These are phyloP conservation scores for Candida ponderosae DNA, from an alignment of 805 yeast genomes.

Conservation along the genomic window DNA sequence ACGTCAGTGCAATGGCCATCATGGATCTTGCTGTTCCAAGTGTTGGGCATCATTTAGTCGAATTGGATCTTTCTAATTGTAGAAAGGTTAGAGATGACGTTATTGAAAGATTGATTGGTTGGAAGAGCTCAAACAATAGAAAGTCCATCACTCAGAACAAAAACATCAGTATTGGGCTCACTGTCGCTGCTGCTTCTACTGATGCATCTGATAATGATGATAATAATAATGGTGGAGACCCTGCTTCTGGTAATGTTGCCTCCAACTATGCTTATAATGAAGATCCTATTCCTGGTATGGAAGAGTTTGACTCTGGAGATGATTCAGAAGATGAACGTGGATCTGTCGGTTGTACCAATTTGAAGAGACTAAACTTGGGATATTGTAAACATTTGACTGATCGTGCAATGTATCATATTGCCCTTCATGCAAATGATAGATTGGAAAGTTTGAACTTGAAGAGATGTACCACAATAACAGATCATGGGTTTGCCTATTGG, in stretches of 20 bases:
- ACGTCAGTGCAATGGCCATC: slow-evolving; percentile 71
- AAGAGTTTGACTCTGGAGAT: slow-evolving; percentile 13
- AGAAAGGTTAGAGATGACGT: slow-evolving; percentile 68
- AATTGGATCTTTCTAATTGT: slow-evolving; percentile 64
- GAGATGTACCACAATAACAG: slow-evolving; percentile 73
- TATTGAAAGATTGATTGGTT: slow-evolving; percentile 60
- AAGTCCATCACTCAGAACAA: background rate
- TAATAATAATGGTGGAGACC: background rate
- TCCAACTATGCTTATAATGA: slow-evolving; percentile 6
- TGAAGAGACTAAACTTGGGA: slow-evolving; percentile 50
- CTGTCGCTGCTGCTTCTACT: too few species aligned
- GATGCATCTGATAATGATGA: too few species aligned
- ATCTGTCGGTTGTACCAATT: slow-evolving; percentile 48
- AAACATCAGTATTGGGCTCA: background rate
- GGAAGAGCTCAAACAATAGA: slow-evolving; percentile 19
- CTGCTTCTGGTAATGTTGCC: background rate
- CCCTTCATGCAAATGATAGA: slow-evolving; percentile 47
- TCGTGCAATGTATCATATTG: slow-evolving; percentile 53
- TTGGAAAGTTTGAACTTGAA: slow-evolving; percentile 54
- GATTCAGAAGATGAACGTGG: background rate
- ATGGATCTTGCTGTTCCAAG: slow-evolving; percentile 67
- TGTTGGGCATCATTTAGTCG: slow-evolving; percentile 51
- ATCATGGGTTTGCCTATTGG: slow-evolving; percentile 66
- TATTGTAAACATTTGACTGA: slow-evolving; percentile 75
- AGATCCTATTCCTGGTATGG: slow-evolving; percentile 24